A percentile compares a stretch with the other conserved stretches of the same genome.
These are phyloP conservation scores for Pleurotus giganteus DNA, from an alignment of 768 basidiomycete species.

Conservation along the genomic window DNA sequence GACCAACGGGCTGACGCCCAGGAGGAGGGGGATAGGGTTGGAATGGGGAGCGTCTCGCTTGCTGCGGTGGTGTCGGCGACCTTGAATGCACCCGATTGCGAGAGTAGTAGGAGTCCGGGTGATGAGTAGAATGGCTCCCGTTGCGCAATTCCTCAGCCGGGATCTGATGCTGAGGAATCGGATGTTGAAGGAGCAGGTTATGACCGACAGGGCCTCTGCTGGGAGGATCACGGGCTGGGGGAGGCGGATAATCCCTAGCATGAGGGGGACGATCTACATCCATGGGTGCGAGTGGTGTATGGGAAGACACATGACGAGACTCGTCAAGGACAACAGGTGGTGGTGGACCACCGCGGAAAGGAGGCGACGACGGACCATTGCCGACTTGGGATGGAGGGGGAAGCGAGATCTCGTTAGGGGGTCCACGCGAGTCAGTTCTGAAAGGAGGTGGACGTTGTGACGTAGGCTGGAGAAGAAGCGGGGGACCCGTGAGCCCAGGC, in stretches of 20 bases:
- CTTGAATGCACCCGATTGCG: conserved; percentile 50
- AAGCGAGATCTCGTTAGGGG: conserved; percentile 51
- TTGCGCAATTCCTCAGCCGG: conserved; percentile 52
- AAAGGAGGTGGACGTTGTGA: conserved; percentile 50
- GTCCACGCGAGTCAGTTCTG: conserved; percentile 67
- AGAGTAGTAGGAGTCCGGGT: conserved; percentile 56
- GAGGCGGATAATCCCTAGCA: conserved; percentile 49
- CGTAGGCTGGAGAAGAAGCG: conserved; percentile 57
- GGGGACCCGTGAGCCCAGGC: conserved; percentile 64
- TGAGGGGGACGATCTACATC: conserved; percentile 61
- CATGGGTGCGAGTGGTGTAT: conserved; percentile 80
- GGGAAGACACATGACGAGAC: conserved; percentile 60
- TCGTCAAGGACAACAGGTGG: conserved; percentile 82
- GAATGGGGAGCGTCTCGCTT: conserved; percentile 40
- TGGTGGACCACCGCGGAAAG: conserved; percentile 81
- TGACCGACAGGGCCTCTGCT: conserved; percentile 56
- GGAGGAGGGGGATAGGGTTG: conserved; percentile 46
- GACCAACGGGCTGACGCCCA: conserved; percentile 47
- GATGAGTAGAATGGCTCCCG: conserved; percentile 36
- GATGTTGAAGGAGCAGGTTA: conserved; percentile 64
- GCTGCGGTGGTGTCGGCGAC: conserved; percentile 58
- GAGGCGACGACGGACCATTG: conserved; percentile 55
- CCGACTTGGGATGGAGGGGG: conserved; percentile 58
- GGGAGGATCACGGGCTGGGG: conserved; percentile 39
- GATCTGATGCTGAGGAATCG: conserved; percentile 57